Evolutionary conservation across 163 green algal genomes (phyloP).

Genomic region (Chlorella variabilis): DNA sequence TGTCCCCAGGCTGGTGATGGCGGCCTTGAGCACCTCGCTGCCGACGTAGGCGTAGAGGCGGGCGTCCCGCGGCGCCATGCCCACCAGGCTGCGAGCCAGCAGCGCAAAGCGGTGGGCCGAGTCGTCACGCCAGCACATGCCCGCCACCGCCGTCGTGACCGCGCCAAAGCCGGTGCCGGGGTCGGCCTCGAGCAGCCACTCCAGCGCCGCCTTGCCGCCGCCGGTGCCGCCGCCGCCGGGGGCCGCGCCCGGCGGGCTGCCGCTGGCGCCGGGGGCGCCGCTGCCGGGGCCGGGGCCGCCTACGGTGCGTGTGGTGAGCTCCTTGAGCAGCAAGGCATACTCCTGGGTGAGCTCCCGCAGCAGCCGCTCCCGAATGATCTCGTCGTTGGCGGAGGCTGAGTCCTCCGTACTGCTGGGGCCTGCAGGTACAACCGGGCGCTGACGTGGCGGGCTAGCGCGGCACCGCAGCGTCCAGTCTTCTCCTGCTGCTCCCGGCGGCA

Average conservation of each 20-base stretch:
- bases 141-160: constrained; percentile 60
- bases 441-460: too few relatives aligned
- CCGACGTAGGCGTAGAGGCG: constrained; percentile 63
- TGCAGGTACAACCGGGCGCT: constrained; percentile 2
- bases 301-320: constrained; percentile 44
- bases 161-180: constrained; percentile 54
- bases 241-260: not conserved
- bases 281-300: constrained; percentile 14
- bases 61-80: constrained; percentile 29
- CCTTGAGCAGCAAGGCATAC: constrained; percentile 62
- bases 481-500: too few relatives aligned
- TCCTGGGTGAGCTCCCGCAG: constrained; percentile 80
- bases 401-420: constrained; percentile 28
- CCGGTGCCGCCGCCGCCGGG: constrained; percentile 21
- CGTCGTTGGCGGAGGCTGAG: constrained; percentile 45
- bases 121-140: constrained; percentile 78
- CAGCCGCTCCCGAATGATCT: constrained; percentile 71
- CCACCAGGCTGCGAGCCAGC: constrained; percentile 44
- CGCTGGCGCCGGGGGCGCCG: not conserved
- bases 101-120: constrained; percentile 54
- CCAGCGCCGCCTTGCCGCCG: constrained; percentile 47
- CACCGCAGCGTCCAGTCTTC: too few relatives aligned
- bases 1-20: constrained; percentile 50
- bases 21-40: constrained; percentile 52
- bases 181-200: constrained; percentile 55